phyloP scores from a whole-genome alignment of 2,329 filamentous ascomycete genomes.

The Neofusicoccum umdonicola region DNA sequence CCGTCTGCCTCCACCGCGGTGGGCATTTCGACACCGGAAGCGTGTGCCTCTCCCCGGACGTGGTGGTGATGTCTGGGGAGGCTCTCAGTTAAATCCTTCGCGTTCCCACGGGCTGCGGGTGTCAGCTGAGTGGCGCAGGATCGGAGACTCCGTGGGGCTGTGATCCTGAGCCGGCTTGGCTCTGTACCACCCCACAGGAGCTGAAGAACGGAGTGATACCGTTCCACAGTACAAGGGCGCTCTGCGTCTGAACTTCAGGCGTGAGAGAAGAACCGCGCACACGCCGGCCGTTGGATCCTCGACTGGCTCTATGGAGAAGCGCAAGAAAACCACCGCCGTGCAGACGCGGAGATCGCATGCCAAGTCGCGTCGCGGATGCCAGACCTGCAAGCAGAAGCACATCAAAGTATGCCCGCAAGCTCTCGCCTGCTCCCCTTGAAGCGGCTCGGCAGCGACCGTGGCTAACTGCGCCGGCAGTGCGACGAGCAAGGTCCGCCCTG shows the following conservation, averaged over 20 bases:
- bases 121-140: not conserved
- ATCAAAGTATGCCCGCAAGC: constrained; percentile 35
- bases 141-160: not conserved
- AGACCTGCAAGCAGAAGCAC: constrained; percentile 41
- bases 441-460: no score
- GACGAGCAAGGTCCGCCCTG: constrained; percentile 40
- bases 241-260: not conserved
- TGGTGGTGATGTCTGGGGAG: no score
- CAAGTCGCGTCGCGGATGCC: constrained; percentile 44
- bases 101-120: not conserved
- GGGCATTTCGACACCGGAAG: no score
- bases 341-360: constrained; percentile 37
- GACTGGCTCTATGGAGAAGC: not conserved
- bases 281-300: not conserved
- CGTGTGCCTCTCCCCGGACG: no score
- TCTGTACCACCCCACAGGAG: not conserved
- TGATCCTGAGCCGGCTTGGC: not conserved
- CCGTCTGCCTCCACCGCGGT: no score
- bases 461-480: constrained; percentile 26
- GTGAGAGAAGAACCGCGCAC: not conserved
- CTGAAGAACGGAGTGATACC: not conserved
- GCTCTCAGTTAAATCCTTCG: no score
- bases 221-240: not conserved
- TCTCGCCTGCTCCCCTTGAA: no score
- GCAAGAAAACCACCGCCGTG: not conserved